phyloP scores from a whole-genome alignment of 345 rosid genomes.

The Eutrema japonicum region DNA sequence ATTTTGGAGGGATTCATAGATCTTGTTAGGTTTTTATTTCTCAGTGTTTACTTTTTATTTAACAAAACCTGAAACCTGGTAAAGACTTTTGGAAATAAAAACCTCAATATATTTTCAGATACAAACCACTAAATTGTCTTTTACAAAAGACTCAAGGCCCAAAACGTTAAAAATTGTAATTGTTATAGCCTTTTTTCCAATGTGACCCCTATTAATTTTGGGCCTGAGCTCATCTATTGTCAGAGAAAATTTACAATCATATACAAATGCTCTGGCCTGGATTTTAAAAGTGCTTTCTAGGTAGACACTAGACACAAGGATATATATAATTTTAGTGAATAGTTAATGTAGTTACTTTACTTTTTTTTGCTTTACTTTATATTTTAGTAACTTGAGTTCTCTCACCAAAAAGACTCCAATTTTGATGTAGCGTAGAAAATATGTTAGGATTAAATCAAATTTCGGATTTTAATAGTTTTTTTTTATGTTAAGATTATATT shows the following conservation, averaged over 20 bases:
- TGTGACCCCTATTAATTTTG: neutral
- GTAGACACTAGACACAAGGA: neutral
- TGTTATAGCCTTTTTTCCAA: neutral
- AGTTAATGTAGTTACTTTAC: too few species aligned
- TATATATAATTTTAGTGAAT: too few species aligned
- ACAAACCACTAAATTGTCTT: neutral
- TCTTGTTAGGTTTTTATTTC: slow-evolving; percentile 10
- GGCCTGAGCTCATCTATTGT: slow-evolving; percentile 5
- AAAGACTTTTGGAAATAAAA: neutral
- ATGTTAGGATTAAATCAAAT: neutral
- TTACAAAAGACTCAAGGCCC: neutral
- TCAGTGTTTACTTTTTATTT: slow-evolving; percentile 23
- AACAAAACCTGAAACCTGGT: neutral
- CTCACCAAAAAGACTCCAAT: neutral
- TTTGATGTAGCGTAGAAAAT: neutral
- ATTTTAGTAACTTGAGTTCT: neutral
- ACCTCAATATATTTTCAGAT: neutral
- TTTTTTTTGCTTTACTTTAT: too few species aligned
- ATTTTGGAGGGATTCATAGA: slow-evolving; percentile 25
- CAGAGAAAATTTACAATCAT: neutral
- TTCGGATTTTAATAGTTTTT: too few species aligned
- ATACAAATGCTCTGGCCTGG: slow-evolving; percentile 13
- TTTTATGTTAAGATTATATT: too few species aligned
- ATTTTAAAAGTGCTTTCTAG: neutral
- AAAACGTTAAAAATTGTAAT: neutral